Base-by-base conservation (phyloP, 2,329 filamentous ascomycete species). In the Emergomyces orientalis region DNA sequence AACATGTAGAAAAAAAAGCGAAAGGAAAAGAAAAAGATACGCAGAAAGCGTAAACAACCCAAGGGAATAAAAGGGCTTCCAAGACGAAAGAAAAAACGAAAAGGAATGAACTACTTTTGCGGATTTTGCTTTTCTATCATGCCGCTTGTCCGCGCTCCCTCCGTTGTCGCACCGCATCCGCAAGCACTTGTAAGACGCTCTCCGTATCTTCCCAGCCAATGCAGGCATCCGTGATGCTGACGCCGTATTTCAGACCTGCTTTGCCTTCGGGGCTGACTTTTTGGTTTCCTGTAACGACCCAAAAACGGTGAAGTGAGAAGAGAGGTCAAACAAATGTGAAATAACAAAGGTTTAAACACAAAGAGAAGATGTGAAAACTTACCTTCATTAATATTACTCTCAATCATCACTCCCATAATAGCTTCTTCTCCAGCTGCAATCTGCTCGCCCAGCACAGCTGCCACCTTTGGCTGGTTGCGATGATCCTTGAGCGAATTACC, bases 371-470 rank as follows among this genome's bases (percentile, higher is more conserved):
- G 22, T 5, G 13, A 14, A 49, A 45, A 73, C 81, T 71, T 75
- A 88, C 89, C 92, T 79, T 97, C 93, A 71, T 93, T 88, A 78
- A 97, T 95, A 77, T 97, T 90, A 77, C 90, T 95, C 81, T 99
- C 94, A 71, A 99, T 96, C 94, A 99, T 99, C 64, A 97, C 90
- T 71, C 94, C 94, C 86, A 97, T 93, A 72, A 99, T 94, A 58
- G 82, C 88, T 2, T 84, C 83, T 79, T 97, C 93, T 43, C 94
- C 94, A 63, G 83, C 85, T 62, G 87, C 82, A 64, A 99, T 89
- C 79, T 99, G 94, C 71, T 89, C 86, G 1, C 90, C 91, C 63
- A 99, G 76, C 13, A 82, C 84, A 59, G 86, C 86, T 3, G 91
- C 92, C 25, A 99, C 94, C 82, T 93, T 91, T 68, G 92, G 92